Evolutionary conservation across 495 filamentous ascomycete species (phyloP).

Genomic region (Paragyromitra xinjiangensis): DNA sequence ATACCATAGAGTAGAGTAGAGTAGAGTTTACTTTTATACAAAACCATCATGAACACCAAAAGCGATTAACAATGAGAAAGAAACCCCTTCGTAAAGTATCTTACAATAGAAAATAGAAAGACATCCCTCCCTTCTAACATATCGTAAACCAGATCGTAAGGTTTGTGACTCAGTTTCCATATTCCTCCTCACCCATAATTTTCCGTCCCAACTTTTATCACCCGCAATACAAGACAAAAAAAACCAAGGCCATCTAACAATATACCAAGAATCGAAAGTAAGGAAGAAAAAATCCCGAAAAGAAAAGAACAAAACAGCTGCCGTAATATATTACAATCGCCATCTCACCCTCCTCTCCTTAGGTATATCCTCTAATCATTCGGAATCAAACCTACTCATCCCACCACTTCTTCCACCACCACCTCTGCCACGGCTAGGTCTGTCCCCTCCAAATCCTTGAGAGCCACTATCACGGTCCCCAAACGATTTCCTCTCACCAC

Average conservation of each 20-base stretch:
- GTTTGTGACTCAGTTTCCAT: conserved; percentile 14
- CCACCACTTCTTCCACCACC: conserved; percentile 34
- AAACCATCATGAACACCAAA: conserved; percentile 29
- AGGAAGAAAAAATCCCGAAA: conserved; percentile 1
- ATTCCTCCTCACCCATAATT: not conserved
- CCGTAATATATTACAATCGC: conserved; percentile 42
- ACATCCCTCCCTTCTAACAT: conserved; percentile 25
- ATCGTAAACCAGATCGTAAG: conserved; percentile 35
- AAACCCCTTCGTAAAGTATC: conserved; percentile 41
- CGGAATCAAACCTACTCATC: conserved; percentile 44
- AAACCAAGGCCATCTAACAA: conserved; percentile 37
- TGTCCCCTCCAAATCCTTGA: conserved; percentile 8
- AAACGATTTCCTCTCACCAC: conserved; percentile 5
- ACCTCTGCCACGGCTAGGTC: conserved; percentile 35
- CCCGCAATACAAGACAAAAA: not conserved
- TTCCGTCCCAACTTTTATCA: conserved; percentile 3
- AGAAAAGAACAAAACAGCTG: conserved; percentile 35
- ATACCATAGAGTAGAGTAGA: conserved; percentile 21
- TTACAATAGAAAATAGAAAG: conserved; percentile 42
- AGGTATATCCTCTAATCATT: conserved; percentile 16
- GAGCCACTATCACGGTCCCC: conserved; percentile 13
- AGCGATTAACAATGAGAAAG: conserved; percentile 15
- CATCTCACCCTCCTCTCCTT: conserved; percentile 21
- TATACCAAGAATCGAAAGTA: conserved; percentile 14
- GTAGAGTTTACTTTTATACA: conserved; percentile 47